phyloP scores from a whole-genome alignment of 495 filamentous ascomycete species.

The Aspergillus saccharolyticus region DNA sequence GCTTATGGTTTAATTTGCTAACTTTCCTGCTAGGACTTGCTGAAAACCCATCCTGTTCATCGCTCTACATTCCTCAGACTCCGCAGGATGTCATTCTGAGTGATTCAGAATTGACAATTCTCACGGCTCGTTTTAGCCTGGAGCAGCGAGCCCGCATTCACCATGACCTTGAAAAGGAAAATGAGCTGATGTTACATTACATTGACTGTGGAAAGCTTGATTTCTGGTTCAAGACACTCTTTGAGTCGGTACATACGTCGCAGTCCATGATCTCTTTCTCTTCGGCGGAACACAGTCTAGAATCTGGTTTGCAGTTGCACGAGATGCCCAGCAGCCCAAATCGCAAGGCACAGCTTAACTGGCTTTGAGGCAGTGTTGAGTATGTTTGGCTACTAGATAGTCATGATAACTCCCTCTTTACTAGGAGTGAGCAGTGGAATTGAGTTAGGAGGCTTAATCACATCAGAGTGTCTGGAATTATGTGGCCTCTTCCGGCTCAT shows the following conservation, averaged over 20 bases:
- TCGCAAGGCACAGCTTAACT: constrained; percentile 14
- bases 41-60: constrained; percentile 15
- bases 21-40: constrained; percentile 10
- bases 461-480: too few species aligned
- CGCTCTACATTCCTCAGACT: constrained; percentile 37
- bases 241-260: constrained; percentile 21
- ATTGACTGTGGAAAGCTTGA: constrained; percentile 57
- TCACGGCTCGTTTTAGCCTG: constrained; percentile 51
- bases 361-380: constrained; percentile 10
- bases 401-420: background rate
- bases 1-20: constrained; percentile 11
- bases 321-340: background rate
- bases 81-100: constrained; percentile 45
- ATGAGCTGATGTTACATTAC: constrained; percentile 42
- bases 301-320: background rate
- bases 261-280: background rate
- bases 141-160: constrained; percentile 46
- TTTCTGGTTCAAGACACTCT: constrained; percentile 53
- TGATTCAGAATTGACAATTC: constrained; percentile 46
- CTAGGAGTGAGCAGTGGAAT: background rate
- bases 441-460: too few species aligned
- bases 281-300: background rate
- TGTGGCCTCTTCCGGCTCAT: too few species aligned
- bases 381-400: background rate
- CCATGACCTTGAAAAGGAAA: constrained; percentile 51